Percentiles rank a stretch among this genome's conserved stretches.
Evolutionary conservation across 306 rosid genomes (phyloP).

Genomic region (Gynostemma pentaphyllum): DNA sequence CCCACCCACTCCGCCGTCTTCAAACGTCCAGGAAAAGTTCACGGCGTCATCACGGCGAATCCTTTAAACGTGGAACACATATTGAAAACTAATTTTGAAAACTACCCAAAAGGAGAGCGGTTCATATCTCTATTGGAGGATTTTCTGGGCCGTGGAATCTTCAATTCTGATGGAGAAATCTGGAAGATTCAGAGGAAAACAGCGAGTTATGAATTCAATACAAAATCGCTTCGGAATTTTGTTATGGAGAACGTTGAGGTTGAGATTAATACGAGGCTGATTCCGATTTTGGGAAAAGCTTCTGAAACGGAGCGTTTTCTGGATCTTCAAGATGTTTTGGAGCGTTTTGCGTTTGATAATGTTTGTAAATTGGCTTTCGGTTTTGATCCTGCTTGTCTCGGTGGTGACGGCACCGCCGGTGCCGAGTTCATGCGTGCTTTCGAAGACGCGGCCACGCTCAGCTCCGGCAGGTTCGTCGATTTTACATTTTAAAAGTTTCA

Average conservation of each 20-base stretch:
- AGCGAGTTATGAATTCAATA: slow-evolving; percentile 56
- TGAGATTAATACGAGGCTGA: slow-evolving; percentile 30
- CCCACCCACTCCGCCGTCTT: slow-evolving; percentile 39
- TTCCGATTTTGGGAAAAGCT: slow-evolving; percentile 33
- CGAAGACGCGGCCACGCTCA: slow-evolving; percentile 37
- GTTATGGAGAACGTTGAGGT: slow-evolving; percentile 32
- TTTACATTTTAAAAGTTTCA: too few species aligned
- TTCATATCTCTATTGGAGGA: slow-evolving; percentile 29
- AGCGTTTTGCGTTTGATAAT: slow-evolving; percentile 66
- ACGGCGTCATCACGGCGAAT: slow-evolving; percentile 42
- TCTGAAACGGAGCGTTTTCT: slow-evolving; percentile 9
- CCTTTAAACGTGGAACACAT: slow-evolving; percentile 50
- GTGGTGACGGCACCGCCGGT: slow-evolving; percentile 22
- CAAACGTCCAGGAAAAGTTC: slow-evolving; percentile 23
- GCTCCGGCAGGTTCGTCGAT: slow-evolving; percentile 28
- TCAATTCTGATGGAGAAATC: slow-evolving; percentile 44
- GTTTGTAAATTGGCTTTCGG: slow-evolving; percentile 52
- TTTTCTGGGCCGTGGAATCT: slow-evolving; percentile 60
- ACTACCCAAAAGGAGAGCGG: slow-evolving; percentile 56
- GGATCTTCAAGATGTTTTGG: slow-evolving; percentile 49
- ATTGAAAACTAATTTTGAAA: slow-evolving; percentile 50
- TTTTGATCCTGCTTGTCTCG: slow-evolving; percentile 47
- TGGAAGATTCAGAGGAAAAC: slow-evolving; percentile 59
- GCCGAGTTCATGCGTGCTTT: slow-evolving; percentile 54
- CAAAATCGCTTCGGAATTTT: slow-evolving; percentile 46